A percentile compares a stretch with the other conserved stretches of the same genome.
phyloP scores from a whole-genome alignment of 805 yeast genomes.

The Teunomyces lycoperdinae region DNA sequence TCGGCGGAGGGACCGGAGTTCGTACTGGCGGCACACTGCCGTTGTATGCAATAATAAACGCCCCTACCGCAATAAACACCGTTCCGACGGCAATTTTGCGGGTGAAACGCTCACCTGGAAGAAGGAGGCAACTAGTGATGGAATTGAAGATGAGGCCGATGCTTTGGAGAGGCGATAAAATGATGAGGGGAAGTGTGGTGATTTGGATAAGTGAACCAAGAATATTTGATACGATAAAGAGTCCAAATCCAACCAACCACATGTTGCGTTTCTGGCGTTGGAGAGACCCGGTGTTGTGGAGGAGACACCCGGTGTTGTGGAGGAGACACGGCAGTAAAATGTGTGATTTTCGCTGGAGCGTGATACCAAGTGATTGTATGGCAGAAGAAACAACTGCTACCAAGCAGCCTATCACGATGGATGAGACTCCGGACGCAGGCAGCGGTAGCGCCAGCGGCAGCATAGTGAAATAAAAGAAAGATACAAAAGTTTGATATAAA shows the following conservation, averaged over 20 bases:
- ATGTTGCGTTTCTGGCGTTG: constrained; percentile 47
- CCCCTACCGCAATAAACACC: constrained; percentile 64
- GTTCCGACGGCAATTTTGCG: constrained; percentile 60
- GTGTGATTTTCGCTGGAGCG: constrained; percentile 79
- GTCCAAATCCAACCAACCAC: constrained; percentile 72
- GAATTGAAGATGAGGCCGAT: constrained; percentile 87
- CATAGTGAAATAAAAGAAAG: no score
- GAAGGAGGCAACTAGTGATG: constrained; percentile 57
- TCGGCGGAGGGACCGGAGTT: constrained; percentile 16
- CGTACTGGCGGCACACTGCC: constrained; percentile 51
- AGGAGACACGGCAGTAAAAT: constrained; percentile 28
- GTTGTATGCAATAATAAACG: constrained; percentile 70
- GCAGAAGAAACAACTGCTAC: constrained; percentile 77
- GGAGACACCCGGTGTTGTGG: constrained; percentile 17
- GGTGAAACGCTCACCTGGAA: constrained; percentile 70
- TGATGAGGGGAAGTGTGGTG: constrained; percentile 75
- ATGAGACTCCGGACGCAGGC: constrained; percentile 5
- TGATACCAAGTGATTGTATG: constrained; percentile 76
- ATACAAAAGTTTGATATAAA: neutral
- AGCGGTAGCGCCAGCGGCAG: no score
- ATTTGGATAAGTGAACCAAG: constrained; percentile 83
- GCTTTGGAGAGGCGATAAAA: constrained; percentile 80
- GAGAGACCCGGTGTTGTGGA: constrained; percentile 19
- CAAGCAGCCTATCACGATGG: constrained; percentile 55
- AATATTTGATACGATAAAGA: constrained; percentile 72